A percentile compares a stretch with the other conserved stretches of the same genome.
phyloP scores from a whole-genome alignment of 305 asterid species.

The Fraxinus albicans region DNA sequence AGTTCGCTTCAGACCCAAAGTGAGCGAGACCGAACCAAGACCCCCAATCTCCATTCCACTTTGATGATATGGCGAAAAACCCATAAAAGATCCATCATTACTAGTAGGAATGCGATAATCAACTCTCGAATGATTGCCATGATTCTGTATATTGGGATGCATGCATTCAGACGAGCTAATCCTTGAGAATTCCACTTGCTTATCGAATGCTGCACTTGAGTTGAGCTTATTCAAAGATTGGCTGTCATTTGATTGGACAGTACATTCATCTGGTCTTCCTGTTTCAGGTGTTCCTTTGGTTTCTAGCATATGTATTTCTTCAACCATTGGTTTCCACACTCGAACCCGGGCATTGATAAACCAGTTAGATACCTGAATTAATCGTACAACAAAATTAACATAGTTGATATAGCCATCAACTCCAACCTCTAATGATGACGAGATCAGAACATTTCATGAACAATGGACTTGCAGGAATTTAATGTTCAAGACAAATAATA shows the following conservation, averaged over 20 bases:
- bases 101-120: slow-evolving; percentile 43
- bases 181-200: slow-evolving; percentile 22
- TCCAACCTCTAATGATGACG: not conserved
- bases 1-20: slow-evolving; percentile 57
- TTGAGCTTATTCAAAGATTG: slow-evolving; percentile 28
- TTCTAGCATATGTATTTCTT: slow-evolving; percentile 78
- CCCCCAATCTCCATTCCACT: slow-evolving; percentile 50
- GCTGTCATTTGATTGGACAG: slow-evolving; percentile 7
- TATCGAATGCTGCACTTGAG: slow-evolving; percentile 20
- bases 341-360: slow-evolving; percentile 86
- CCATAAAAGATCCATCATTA: slow-evolving; percentile 43
- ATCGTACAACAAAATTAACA: not conserved
- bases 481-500: not conserved
- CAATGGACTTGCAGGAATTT: not conserved
- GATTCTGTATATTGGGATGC: slow-evolving; percentile 39
- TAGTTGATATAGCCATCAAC: not conserved
- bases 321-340: slow-evolving; percentile 91
- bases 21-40: slow-evolving; percentile 64
- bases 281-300: slow-evolving; percentile 44
- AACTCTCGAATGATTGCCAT: slow-evolving; percentile 51
- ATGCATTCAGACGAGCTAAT: slow-evolving; percentile 13
- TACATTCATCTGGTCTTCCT: slow-evolving; percentile 23
- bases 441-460: not conserved
- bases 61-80: slow-evolving; percentile 43
- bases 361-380: slow-evolving; percentile 74